phyloP scores from a whole-genome alignment of 106 monocot species.

The Dendrobium chrysotoxum region DNA sequence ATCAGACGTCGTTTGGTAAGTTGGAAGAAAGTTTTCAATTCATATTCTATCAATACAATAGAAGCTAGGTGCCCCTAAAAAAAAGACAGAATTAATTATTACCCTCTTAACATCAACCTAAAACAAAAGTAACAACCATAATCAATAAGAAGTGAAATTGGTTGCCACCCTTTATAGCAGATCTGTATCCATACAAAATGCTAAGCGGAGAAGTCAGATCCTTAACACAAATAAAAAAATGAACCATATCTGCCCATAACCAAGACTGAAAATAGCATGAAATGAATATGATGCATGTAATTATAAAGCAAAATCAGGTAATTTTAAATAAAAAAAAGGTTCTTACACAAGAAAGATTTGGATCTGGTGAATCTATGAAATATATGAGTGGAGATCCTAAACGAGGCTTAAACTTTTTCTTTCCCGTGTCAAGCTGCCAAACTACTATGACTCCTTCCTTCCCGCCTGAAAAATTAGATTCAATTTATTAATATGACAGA shows the following conservation, averaged over 20 bases:
- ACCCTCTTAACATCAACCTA: not conserved
- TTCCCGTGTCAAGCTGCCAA: constrained; percentile 95
- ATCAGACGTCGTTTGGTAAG: not conserved
- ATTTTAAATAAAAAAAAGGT: not conserved
- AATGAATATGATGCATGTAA: not conserved
- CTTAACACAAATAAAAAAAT: not conserved
- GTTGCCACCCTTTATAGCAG: not conserved
- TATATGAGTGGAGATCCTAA: constrained; percentile 74
- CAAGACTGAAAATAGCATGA: not conserved
- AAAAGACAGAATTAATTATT: not conserved
- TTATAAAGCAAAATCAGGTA: not conserved
- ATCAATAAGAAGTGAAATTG: not conserved
- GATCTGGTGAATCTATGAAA: constrained; percentile 65
- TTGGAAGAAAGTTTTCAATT: not conserved
- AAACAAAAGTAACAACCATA: not conserved
- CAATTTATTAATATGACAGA: not conserved
- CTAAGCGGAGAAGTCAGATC: not conserved
- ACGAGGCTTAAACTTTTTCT: constrained; percentile 78
- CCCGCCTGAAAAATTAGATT: constrained; percentile 44
- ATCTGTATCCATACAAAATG: not conserved
- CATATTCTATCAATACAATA: not conserved
- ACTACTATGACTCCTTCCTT: constrained; percentile 93
- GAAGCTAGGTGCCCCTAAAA: not conserved
- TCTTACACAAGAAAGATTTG: constrained; percentile 85
- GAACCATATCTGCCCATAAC: not conserved